Evolutionary conservation across 2,329 filamentous ascomycete species (phyloP).

Genomic region (Didymella arachidicola): DNA sequence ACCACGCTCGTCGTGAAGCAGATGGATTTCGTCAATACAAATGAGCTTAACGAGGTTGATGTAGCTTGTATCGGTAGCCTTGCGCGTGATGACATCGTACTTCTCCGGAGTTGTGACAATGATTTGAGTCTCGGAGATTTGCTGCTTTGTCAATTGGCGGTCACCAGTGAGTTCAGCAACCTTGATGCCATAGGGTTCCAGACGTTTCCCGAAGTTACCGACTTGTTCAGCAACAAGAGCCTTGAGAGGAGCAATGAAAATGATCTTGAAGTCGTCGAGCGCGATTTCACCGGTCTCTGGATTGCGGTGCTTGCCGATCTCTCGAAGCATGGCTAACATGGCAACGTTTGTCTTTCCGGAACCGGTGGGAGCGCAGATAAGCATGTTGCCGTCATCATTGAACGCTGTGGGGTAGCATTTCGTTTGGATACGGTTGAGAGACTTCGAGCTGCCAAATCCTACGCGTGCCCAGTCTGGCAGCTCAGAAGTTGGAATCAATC

Average conservation of each 20-base stretch:
- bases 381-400: conserved; percentile 93
- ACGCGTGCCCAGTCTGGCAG: conserved; percentile 90
- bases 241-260: conserved; percentile 96
- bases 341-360: conserved; percentile 99
- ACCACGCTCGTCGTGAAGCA: conserved; percentile 96
- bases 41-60: conserved; percentile 95
- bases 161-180: conserved; percentile 98
- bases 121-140: conserved; percentile 96
- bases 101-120: conserved; percentile 99
- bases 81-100: conserved; percentile 98
- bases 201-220: conserved; percentile 91
- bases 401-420: conserved; percentile 93
- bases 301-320: conserved; percentile 94
- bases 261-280: conserved; percentile 96
- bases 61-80: conserved; percentile 95
- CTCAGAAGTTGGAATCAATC: conserved; percentile 79
- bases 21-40: conserved; percentile 97
- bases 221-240: conserved; percentile 97
- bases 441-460: conserved; percentile 85
- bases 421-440: conserved; percentile 94
- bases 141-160: conserved; percentile 96
- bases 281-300: conserved; percentile 91
- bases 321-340: conserved; percentile 94
- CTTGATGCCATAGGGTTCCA: conserved; percentile 88
- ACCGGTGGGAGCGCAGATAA: conserved; percentile 95